Evolutionary conservation across 768 basidiomycete genomes (phyloP), one percentile per base, ranked within the genome.

Genomic region (Termitomyces sp.): DNA sequence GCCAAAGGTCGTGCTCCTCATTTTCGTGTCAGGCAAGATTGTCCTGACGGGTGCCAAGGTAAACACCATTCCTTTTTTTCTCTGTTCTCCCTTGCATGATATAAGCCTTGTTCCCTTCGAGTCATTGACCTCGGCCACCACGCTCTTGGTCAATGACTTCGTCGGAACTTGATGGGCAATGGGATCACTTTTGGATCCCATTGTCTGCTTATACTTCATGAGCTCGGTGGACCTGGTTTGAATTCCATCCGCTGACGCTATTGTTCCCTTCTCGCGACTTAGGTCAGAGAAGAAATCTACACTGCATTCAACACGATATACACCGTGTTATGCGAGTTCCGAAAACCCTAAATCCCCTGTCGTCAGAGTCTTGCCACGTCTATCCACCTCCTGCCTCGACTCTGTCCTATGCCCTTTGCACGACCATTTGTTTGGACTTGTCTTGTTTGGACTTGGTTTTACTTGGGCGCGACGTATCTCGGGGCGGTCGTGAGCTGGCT

Each of bases 261-360:
- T 61, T 70, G 49, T 71, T 55, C 44, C 62, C 59, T 61, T 69
- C 69, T 60, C 67, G 68, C 58, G 67, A 62, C 62, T 68, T 72
- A 96, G 94, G 90, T 98, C 75, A 83, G 97, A 75, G 95, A 98
- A 77, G 96, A 99, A 82, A 98, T 98, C 63, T 98, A 99, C 71
- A 94, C 93, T 35, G 97, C 97, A 25, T 99, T 99, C 87, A 98
- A 98, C 77, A 93, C 93, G 58, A 99, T 99, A 57, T 99, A 99
- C 74, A 96, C 96, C 58, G 96, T 98, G 78, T 73, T 99, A 62
- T 91, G 89, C 80, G 94, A 95, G 69, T 95, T 92, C 81, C 83
- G 90, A 72, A 95, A 93, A 75, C 92, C 91, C 45, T 90, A 73
- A 79, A 16, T 46, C 5, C 17, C 27, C 31, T 44, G 48, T 34